Percentiles rank a stretch among this genome's conserved stretches.
Conservation (phyloP, 352 stramenopile genomes). For the Phytopythium vexans region DNA sequence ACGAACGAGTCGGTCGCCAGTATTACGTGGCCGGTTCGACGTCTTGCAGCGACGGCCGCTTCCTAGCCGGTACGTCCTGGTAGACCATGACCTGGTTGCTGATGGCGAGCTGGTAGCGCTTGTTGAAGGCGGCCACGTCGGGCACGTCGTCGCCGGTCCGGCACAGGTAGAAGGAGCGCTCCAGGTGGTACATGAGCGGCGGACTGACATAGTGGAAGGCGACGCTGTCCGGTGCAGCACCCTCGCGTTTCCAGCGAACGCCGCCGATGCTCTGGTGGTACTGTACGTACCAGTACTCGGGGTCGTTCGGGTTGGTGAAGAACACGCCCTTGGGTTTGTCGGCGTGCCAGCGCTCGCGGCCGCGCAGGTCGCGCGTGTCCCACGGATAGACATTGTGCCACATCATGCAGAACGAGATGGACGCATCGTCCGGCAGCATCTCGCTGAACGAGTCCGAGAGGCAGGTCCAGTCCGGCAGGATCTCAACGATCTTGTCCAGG, state of each 20-base stretch:
- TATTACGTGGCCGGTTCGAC: no score
- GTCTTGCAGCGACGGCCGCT: neutral
- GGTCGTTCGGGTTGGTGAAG: slow-evolving; percentile 40
- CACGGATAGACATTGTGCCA: slow-evolving; percentile 70
- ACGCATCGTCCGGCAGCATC: slow-evolving; percentile 76
- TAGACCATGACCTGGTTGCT: slow-evolving; percentile 43
- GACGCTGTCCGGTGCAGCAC: slow-evolving; percentile 59
- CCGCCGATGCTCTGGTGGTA: slow-evolving; percentile 74
- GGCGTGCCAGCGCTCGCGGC: slow-evolving; percentile 76
- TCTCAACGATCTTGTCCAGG: slow-evolving; percentile 62
- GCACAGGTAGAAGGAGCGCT: slow-evolving; percentile 69
- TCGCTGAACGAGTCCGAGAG: slow-evolving; percentile 61
- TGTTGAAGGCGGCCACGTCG: slow-evolving; percentile 50
- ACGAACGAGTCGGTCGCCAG: no score
- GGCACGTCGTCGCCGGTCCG: slow-evolving; percentile 42
- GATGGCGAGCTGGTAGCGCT: slow-evolving; percentile 47
- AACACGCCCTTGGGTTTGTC: slow-evolving; percentile 69
- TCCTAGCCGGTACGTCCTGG: slow-evolving; percentile 24
- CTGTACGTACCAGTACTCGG: slow-evolving; percentile 66
- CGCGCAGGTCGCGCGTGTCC: slow-evolving; percentile 62
- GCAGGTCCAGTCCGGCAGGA: slow-evolving; percentile 50
- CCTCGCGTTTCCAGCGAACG: slow-evolving; percentile 44
- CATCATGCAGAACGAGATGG: slow-evolving; percentile 87
- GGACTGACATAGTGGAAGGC: slow-evolving; percentile 79
- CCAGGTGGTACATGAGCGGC: slow-evolving; percentile 74